Base-by-base conservation (phyloP, 208 protist genomes). In the Lotmaria passim region DNA sequence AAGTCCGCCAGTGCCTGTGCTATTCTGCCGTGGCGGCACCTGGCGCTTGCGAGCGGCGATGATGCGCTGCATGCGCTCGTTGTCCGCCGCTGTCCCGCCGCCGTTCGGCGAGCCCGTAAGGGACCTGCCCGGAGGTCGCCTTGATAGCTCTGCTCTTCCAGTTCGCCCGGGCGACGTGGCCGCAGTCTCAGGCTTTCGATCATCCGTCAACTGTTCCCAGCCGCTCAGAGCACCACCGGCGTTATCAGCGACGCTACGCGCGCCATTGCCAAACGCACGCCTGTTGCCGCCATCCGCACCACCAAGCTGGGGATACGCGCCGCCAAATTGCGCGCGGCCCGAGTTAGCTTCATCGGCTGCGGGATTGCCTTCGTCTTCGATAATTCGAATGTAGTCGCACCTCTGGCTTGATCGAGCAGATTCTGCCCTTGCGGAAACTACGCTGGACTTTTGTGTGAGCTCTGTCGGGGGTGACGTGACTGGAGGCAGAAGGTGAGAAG, bases 51-150 rank as follows among this genome's bases (percentile, higher is more conserved):
- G 78, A 10, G 78, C 53, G 1, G 72, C 78, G 33, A 83, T 69
- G 48, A 83, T 50, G 10, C 78, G 59, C 52, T 83, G 78, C 23
- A 83, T 8, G 21, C 78, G 63, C 38, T 79, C 78, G 15, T 76
- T 75, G 55, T 75, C 70, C 7, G 26, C 56, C 19, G 44, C n/a
- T 5, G 24, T n/a, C n/a, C n/a, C n/a, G n/a, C n/a, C 69, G 23
- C 52, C 34, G 28, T 30, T 31, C 0, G 31, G 58, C 38, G 67
- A n/a, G 3, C 41, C 60, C 12, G 19, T 58, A 23, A 52, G 48
- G 1, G 39, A 55, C 34, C 64, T 65, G 2, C 43, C 56, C 23
- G 21, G 57, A 7, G 57, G 70, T 2, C 64, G 69, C 46, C 55
- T 62, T 15, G 33, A 5, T 30, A 48, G 51, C 23, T 75, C 63